Evolutionary conservation across 2,329 filamentous ascomycete species (phyloP), one percentile per base, ranked within the genome.

Genomic region (Aspergillus pseudoviridinutans): DNA sequence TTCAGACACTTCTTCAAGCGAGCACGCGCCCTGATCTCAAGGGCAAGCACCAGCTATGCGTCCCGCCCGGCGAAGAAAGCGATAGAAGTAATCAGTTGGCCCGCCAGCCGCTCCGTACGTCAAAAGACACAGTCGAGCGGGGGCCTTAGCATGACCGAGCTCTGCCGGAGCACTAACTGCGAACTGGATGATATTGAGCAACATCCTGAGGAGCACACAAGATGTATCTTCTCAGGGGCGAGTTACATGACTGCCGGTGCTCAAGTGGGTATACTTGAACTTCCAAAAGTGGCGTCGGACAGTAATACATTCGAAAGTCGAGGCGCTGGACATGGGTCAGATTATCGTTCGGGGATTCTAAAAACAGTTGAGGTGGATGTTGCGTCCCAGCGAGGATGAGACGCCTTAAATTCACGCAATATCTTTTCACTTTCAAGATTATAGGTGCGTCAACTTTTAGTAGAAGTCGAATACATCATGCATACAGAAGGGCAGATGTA

Each of bases 331-430:
- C 41, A 51, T 28, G 29, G 47, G 27, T 52, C 50, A 17, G 32
- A 50, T 28, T 46, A 46, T 25, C 10, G 10, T 24, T 32, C 46
- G 35, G 59, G 61, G 10, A 67, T 67, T 12, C 29, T 66, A 29
- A 67, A 62, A 49, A 66, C 61, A 17, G 58, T 67, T 35, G 62
- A 65, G 47, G 64, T 67, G 10, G 62, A 67, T 55, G 53, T 67
- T 20, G 62, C 63, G 38, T 66, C 64, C 6, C 60, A 51, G 6
- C 56, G 59, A 17, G 61, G 53, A 35, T n/a, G 28, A 27, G 27
- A 3, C 14, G 3, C 17, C 12, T 42, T 52, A 27, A 7, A 17
- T 20, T 24, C 8, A n/a, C n/a, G 17, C 49, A 32, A 20, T 27
- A 49, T 14, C 2, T 12, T 38, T 17, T 35, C 32, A 7, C 32